Conservation (phyloP, 1,139 yeast genomes). For the Taiozyma sp. region DNA sequence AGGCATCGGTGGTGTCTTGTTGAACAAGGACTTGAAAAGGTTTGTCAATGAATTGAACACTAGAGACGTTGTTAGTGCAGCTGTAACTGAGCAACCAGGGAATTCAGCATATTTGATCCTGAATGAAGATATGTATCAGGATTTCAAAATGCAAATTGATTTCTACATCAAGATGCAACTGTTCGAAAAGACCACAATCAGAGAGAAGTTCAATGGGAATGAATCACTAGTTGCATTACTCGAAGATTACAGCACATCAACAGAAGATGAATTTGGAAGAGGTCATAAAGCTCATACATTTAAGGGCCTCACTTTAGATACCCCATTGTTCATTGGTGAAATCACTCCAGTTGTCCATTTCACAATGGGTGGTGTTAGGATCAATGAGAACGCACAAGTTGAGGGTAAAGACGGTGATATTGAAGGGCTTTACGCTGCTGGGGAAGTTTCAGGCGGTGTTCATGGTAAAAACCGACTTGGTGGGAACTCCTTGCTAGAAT, state of each 20-base stretch:
- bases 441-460: conserved; percentile 80
- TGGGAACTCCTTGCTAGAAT: conserved; percentile 71
- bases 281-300: conserved; percentile 27
- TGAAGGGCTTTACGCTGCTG: conserved; percentile 68
- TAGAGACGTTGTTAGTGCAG: conserved; percentile 64
- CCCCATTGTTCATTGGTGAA: conserved; percentile 30
- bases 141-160: conserved; percentile 44
- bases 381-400: conserved; percentile 56
- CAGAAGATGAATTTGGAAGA: conserved; percentile 27
- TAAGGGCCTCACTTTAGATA: conserved; percentile 17
- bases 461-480: conserved; percentile 78
- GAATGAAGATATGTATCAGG: conserved; percentile 32
- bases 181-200: conserved; percentile 47
- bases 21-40: conserved; percentile 56
- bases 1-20: conserved; percentile 71
- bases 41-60: conserved; percentile 72
- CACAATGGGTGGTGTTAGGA: conserved; percentile 83
- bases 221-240: conserved; percentile 39
- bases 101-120: conserved; percentile 33
- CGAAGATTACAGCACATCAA: conserved; percentile 40
- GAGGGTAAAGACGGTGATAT: conserved; percentile 40
- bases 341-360: conserved; percentile 79
- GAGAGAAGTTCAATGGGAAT: conserved; percentile 29
- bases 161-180: conserved; percentile 66
- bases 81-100: conserved; percentile 34